Evolutionary conservation across 2,329 filamentous ascomycete genomes (phyloP).

Genomic region (Chrysoporthe cubensis): DNA sequence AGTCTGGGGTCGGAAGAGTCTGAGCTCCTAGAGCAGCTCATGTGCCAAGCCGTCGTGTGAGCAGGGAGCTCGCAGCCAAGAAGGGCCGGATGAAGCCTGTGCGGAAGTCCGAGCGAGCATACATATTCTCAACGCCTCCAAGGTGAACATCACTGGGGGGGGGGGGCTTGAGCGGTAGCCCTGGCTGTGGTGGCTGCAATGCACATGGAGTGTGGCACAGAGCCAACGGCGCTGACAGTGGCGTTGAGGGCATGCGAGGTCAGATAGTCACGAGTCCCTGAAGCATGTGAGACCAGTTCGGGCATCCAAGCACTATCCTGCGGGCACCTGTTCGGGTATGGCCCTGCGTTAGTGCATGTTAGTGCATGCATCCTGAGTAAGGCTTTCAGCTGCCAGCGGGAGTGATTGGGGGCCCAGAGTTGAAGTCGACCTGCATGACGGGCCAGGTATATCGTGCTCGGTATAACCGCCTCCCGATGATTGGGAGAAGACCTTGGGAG

Average conservation of each 20-base stretch:
- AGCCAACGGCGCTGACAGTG: not conserved
- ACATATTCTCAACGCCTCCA: not conserved
- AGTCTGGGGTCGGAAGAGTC: not conserved
- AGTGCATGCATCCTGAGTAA: not conserved
- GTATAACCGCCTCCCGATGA: too few species aligned
- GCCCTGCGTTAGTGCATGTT: not conserved
- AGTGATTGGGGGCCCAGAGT: too few species aligned
- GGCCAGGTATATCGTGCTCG: too few species aligned
- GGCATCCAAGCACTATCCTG: not conserved
- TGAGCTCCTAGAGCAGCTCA: not conserved
- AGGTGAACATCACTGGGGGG: too few species aligned
- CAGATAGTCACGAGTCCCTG: not conserved
- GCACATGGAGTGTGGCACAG: not conserved
- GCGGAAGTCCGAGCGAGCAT: not conserved
- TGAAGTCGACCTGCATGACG: too few species aligned
- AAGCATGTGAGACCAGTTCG: not conserved
- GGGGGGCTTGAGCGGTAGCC: too few species aligned
- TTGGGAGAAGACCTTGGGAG: too few species aligned
- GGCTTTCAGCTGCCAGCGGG: not conserved
- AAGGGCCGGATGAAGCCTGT: not conserved
- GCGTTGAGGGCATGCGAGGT: not conserved
- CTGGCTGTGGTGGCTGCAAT: not conserved
- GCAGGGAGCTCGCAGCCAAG: conserved; percentile 12
- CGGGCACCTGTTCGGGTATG: too few species aligned
- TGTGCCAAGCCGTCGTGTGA: conserved; percentile 12